Base-by-base conservation (phyloP, 2,329 filamentous ascomycete genomes). In the Aquanectria penicillioides region DNA sequence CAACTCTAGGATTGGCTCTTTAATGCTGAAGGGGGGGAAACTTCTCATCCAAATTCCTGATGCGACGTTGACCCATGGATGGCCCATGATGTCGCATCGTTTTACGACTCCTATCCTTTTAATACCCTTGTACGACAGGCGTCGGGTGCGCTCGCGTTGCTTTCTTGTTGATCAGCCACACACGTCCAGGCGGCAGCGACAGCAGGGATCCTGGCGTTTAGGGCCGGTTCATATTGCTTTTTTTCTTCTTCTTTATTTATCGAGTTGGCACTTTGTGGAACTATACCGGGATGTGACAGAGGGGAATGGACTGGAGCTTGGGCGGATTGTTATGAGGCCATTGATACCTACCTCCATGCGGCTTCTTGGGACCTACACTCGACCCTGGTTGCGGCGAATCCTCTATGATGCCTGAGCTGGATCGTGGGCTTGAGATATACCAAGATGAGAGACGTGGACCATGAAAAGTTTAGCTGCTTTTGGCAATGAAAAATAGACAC, bases 121-220 rank as follows among this genome's bases (percentile, higher is more conserved):
- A 72, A 67, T 72, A 72, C 70, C 70, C 60, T 48, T 47, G 50
- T 65, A 61, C 61, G 61, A 69, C n/a, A 65, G 62, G 64, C 66
- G 61, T 67, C 49, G 38, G n/a, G 48, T 60, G 59, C 58, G 18
- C 54, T 62, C 52, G 53, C 51, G 59, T 69, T 70, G 55, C 43
- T 69, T 69, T 69, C 58, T 64, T 65, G 55, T 61, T 57, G 48
- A 33, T 48, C 28, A 44, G 41, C 41, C 41, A 66, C 61, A 62
- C 59, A 69, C 61, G 47, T 70, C 50, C 51, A 51, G 61, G 65
- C 47, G 61, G 59, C 57, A 50, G 61, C 54, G 59, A 55, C 51
- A 66, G 63, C 48, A 46, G 57, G 68, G 61, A 56, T 41, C 28
- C 41, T 62, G 68, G 66, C 61, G 68, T 70, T 70, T 40, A 43